Base-by-base conservation (phyloP, 768 basidiomycete species). In the Tephrocybe sp. region DNA sequence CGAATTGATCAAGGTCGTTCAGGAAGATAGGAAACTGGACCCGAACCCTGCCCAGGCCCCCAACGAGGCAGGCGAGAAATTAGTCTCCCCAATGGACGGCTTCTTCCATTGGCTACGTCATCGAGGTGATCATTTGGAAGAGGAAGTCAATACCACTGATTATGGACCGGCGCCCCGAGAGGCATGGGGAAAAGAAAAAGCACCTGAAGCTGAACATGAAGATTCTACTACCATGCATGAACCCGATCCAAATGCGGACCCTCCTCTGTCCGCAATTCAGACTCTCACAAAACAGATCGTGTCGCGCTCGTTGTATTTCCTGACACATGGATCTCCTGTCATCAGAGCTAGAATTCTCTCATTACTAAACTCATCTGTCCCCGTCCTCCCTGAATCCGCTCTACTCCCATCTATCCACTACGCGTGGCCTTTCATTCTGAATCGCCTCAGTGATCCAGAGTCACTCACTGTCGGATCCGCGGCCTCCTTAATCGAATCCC, bases 391-490 rank as follows among this genome's bases (percentile, higher is more conserved):
- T 0, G 86, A 86, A 59, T 80, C 84, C 11, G 82, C 87, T 13
- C 77, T 98, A 15, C 78, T 98, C 32, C 89, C 93, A 2, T 78
- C 88, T 4, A 80, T 98, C 28, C 90, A 98, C 66, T 78, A 80
- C 18, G 87, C 90, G 1, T 99, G 97, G 97, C 92, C 92, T n/a
- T 91, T 87, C 65, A 82, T 99, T 57, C 69, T 98, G 47, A 92
- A 92, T 57, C 80, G 96, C 7, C 74, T 98, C 11, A 63, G 66
- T 12, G 91, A 93, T 60, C 36, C 74, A 0, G 88, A 94, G 61
- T 70, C 83, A 0, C 94, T 83, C 58, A 92, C 98, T 24, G 80
- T 93, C 53, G 79, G 80, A 46, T 87, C 88, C 19, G 86, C 92
- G 1, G 84, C 87, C 1, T 69, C 68, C 3, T 70, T 97, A 36